Percentiles rank a stretch among this genome's conserved stretches.
These are phyloP conservation scores for Nasturtium officinale DNA, from an alignment of 345 rosid species.

Conservation along the genomic window DNA sequence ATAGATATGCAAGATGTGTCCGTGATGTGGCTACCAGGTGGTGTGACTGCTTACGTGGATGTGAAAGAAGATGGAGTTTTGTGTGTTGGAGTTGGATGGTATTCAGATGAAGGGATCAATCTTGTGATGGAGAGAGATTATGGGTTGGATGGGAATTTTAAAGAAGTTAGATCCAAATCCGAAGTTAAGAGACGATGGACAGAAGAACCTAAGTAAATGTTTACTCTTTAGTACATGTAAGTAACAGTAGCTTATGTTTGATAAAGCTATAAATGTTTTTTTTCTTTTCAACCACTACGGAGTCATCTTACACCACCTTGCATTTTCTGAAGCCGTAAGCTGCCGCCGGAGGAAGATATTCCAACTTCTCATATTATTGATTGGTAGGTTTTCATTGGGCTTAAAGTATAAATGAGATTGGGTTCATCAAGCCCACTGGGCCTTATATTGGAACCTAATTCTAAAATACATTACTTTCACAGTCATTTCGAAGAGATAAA, in stretches of 20 bases:
- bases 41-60: slow-evolving; percentile 75
- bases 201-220: slow-evolving; percentile 28
- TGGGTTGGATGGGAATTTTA: slow-evolving; percentile 75
- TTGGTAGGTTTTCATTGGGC: not conserved
- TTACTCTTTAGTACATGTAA: slow-evolving; percentile 8
- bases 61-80: slow-evolving; percentile 72
- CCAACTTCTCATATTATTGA: not conserved
- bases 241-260: slow-evolving; percentile 19
- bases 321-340: not conserved
- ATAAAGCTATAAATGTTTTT: slow-evolving; percentile 2
- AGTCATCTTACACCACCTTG: not conserved
- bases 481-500: not conserved
- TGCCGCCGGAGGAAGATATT: not conserved
- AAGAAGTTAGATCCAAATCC: slow-evolving; percentile 75
- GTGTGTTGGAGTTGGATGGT: slow-evolving; percentile 88
- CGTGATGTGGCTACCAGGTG: slow-evolving; percentile 84
- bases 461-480: not conserved
- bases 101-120: slow-evolving; percentile 88
- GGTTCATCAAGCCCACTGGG: slow-evolving; percentile 10
- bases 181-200: slow-evolving; percentile 87
- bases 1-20: slow-evolving; percentile 74
- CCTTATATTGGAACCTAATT: not conserved
- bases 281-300: not conserved
- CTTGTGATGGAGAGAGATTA: slow-evolving; percentile 94
- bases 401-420: not conserved